Percentiles rank a stretch among this genome's conserved stretches.
These are phyloP conservation scores for Geosmithia morbida DNA, from an alignment of 2,329 filamentous ascomycete species.

Conservation along the genomic window DNA sequence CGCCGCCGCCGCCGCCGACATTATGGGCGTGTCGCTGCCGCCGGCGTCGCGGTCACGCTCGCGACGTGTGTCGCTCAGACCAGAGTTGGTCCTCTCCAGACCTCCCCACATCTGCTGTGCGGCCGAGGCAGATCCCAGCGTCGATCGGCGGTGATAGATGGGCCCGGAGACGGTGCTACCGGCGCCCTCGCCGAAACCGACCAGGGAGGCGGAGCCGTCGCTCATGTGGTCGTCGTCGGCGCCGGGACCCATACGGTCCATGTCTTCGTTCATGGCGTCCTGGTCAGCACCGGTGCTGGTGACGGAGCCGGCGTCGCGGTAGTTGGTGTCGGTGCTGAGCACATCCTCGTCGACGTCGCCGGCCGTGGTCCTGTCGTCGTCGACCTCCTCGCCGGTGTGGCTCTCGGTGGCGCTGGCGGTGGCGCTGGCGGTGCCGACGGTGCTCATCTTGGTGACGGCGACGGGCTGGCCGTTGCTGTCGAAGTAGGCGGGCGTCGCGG, in stretches of 20 bases:
- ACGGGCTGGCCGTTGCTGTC: constrained; percentile 58
- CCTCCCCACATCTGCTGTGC: constrained; percentile 20
- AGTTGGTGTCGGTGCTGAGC: constrained; percentile 53
- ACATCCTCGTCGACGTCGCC: constrained; percentile 52
- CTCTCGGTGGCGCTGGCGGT: constrained; percentile 82
- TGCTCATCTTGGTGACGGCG: constrained; percentile 65
- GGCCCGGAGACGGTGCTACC: constrained; percentile 73
- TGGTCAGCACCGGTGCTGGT: constrained; percentile 34
- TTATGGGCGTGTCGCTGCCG: constrained; percentile 13
- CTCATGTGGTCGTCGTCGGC: constrained; percentile 68
- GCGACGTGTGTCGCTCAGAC: constrained; percentile 30
- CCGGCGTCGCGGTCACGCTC: constrained; percentile 19
- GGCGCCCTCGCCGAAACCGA: constrained; percentile 87
- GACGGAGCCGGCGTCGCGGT: constrained; percentile 41
- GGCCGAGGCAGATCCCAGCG: constrained; percentile 22
- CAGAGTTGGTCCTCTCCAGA: constrained; percentile 36
- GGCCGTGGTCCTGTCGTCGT: constrained; percentile 30
- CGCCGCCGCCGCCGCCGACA: constrained; percentile 23
- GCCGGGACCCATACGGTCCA: constrained; percentile 27
- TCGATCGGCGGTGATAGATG: constrained; percentile 43
- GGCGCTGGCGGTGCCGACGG: constrained; percentile 79
- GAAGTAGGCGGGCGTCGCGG: constrained; percentile 58
- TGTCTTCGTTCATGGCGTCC: constrained; percentile 39
- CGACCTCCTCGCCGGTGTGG: constrained; percentile 41
- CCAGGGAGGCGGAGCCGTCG: constrained; percentile 68